Evolutionary conservation across 164 flowering plant species (phyloP), one percentile per base, ranked within the genome.

Genomic region (Liquidambar formosana): DNA sequence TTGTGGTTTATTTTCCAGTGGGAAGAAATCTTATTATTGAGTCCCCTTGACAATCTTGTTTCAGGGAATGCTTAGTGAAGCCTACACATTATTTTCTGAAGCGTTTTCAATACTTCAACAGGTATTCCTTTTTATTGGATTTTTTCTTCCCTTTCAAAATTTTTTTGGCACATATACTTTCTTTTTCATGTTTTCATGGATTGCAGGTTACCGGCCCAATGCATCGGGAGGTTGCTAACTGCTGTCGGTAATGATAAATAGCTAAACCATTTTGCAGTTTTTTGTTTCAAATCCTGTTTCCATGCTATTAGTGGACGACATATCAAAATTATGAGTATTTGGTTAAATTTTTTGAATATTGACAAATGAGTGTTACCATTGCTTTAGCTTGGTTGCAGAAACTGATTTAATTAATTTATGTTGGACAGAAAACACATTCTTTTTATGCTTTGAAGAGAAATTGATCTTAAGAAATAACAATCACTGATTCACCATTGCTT

Each of bases 221-320:
- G 98, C 99, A 95, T 84, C 89, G 98, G 14, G 99, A 95, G 71
- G 98, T 93, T 75, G 98, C 99, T 8, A 93, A 93, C 72, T 95
- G 99, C 76, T 93, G 99, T 60, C 76, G 97, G 99, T 95, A 89
- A 70, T 64, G 22, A 57, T 38, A 52, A 18, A 65, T 45, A 38
- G 26, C 58, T 51, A 8, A 58, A 4, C 18, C 26, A 38, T 21
- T 61, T 27, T 56, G 5, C 16, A 19, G 27, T 47, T 26, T 62
- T 38, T 25, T 58, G 21, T 5, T 6, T 51, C 5, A 18, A 23
- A 1, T 8, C 52, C 26, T 47, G 26, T 64, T 61, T 28, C 15
- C 22, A 9, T 41, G 41, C 22, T 38, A 13, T 9, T 69, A 19
- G 64, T 23, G 33, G 22, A 56, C 8, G 64, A n/a, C 13, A 61